Evolutionary conservation across 306 rosid species (phyloP).

Genomic region (Comarum palustre): DNA sequence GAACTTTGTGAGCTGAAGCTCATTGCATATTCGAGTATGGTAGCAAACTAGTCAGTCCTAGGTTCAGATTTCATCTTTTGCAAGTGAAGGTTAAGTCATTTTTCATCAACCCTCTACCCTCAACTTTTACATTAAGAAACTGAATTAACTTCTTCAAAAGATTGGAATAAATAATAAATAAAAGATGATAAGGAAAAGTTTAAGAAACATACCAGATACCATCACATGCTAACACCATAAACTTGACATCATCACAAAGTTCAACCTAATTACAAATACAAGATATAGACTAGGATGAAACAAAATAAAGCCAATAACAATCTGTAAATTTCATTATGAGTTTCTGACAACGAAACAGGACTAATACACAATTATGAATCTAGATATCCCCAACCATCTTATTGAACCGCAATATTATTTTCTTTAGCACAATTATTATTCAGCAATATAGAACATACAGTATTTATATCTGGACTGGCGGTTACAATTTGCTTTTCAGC

Average conservation of each 20-base stretch:
- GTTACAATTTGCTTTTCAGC: constrained; percentile 82
- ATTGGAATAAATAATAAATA: background rate
- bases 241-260: constrained; percentile 87
- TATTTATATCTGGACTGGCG: constrained; percentile 85
- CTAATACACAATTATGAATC: background rate
- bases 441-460: constrained; percentile 46
- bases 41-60: background rate
- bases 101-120: background rate
- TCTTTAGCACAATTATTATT: background rate
- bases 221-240: constrained; percentile 74
- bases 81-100: background rate
- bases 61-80: background rate
- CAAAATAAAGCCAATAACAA: too few species aligned
- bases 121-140: background rate
- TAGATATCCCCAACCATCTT: background rate
- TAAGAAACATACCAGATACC: constrained; percentile 77
- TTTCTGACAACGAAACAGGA: background rate
- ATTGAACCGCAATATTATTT: background rate
- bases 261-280: too few species aligned
- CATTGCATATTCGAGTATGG: background rate
- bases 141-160: constrained; percentile 9
- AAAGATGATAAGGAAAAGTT: constrained; percentile 2
- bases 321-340: too few species aligned
- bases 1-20: background rate
- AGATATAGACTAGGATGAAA: too few species aligned